Percentiles rank a stretch among this genome's conserved stretches.
These are phyloP conservation scores for Atkinsonella hypoxylon DNA, from an alignment of 2,329 filamentous ascomycete species.

Conservation along the genomic window DNA sequence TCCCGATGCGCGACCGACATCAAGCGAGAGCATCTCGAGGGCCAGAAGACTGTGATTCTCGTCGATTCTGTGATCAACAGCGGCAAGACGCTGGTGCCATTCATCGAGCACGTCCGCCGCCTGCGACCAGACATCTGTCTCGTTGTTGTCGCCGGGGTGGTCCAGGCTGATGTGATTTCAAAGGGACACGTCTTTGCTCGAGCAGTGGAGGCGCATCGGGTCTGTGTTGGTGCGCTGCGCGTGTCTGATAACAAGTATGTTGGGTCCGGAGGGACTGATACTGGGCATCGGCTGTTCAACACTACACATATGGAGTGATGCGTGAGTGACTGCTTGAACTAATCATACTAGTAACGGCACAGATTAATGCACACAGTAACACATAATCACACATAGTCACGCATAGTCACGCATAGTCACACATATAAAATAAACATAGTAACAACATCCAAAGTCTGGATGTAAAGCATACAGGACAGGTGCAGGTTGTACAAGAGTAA, in stretches of 20 bases:
- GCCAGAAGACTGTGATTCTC: conserved; percentile 31
- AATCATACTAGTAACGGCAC: too few species aligned
- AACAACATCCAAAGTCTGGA: too few species aligned
- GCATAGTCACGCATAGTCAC: too few species aligned
- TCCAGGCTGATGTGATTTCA: conserved; percentile 27
- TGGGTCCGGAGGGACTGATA: conserved; percentile 41
- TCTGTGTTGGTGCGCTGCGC: conserved; percentile 39
- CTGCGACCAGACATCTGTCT: conserved; percentile 30
- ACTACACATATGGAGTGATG: conserved; percentile 31
- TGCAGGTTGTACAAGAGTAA: too few species aligned
- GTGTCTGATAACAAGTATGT: conserved; percentile 44
- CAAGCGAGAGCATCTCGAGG: conserved; percentile 25
- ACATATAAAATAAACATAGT: too few species aligned
- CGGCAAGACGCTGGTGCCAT: conserved; percentile 36
- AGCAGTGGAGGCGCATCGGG: conserved; percentile 9
- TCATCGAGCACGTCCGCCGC: conserved; percentile 33
- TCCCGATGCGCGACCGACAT: conserved; percentile 28
- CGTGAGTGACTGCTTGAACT: too few species aligned
- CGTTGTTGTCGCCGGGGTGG: conserved; percentile 41
- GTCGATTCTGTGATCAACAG: conserved; percentile 52
- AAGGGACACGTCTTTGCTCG: conserved; percentile 7
- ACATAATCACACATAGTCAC: too few species aligned
- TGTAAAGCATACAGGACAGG: too few species aligned
- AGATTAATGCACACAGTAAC: too few species aligned
- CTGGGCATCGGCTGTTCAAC: conserved; percentile 48